These are phyloP conservation scores for Pelargonium cotyledonis DNA, from an alignment of 441 rosid genomes.

Conservation along the genomic window DNA sequence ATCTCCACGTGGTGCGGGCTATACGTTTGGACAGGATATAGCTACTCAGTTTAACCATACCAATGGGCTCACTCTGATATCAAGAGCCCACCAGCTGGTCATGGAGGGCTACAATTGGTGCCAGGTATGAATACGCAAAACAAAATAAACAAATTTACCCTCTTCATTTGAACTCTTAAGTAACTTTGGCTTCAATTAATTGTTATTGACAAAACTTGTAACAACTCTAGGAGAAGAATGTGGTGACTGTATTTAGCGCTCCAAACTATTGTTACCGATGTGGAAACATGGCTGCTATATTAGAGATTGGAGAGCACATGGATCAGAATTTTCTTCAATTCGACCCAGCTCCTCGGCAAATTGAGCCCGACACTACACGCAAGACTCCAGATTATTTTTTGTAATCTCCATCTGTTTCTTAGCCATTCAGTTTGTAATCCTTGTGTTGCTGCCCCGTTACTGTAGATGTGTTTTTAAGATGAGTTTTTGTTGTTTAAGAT, in stretches of 20 bases:
- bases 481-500: constrained; percentile 34
- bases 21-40: neutral
- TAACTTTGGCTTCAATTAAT: too few relatives aligned
- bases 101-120: constrained; percentile 33
- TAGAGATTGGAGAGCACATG: neutral
- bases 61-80: constrained; percentile 15
- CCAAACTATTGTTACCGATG: constrained; percentile 50
- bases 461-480: constrained; percentile 53
- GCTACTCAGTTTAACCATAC: constrained; percentile 18
- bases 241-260: constrained; percentile 38
- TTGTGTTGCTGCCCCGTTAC: constrained; percentile 39
- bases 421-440: constrained; percentile 32
- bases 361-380: constrained; percentile 92
- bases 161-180: too few relatives aligned
- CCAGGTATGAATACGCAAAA: constrained; percentile 44
- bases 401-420: constrained; percentile 38
- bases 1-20: constrained; percentile 12
- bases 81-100: constrained; percentile 23
- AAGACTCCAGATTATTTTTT: constrained; percentile 98
- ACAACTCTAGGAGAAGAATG: constrained; percentile 54
- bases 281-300: neutral
- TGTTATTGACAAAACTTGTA: too few relatives aligned
- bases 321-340: neutral
- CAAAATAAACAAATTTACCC: neutral
- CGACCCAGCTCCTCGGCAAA: constrained; percentile 40